Evolutionary conservation across 306 rosid genomes (phyloP).

Genomic region (Citrullus colocynthis): DNA sequence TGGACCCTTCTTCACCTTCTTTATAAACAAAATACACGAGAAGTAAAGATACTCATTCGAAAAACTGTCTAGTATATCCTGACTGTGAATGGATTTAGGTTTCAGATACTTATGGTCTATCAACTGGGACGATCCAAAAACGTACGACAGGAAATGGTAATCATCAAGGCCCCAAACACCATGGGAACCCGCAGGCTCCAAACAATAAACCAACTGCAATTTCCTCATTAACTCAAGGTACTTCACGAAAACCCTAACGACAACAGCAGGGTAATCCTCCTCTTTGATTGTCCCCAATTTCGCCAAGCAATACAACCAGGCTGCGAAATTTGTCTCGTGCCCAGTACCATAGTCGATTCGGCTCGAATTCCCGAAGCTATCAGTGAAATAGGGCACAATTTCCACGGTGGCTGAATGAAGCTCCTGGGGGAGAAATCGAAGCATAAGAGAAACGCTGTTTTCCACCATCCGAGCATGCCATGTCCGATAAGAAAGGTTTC

Average conservation of each 20-base stretch:
- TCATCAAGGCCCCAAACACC: slow-evolving; percentile 99
- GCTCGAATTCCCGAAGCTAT: slow-evolving; percentile 29
- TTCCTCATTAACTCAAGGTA: slow-evolving; percentile 13
- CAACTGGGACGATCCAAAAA: slow-evolving; percentile 90
- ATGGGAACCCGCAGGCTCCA: slow-evolving; percentile 97
- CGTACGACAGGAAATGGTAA: slow-evolving; percentile 68
- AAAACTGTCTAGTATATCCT: slow-evolving; percentile 70
- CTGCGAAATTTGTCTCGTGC: slow-evolving; percentile 6
- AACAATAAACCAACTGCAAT: slow-evolving; percentile 29
- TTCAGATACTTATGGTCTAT: slow-evolving; percentile 84
- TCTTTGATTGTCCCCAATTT: neutral
- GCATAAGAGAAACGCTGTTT: neutral
- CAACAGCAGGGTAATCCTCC: slow-evolving; percentile 10
- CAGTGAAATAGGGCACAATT: slow-evolving; percentile 5
- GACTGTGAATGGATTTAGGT: slow-evolving; percentile 83
- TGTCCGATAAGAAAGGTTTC: slow-evolving; percentile 57
- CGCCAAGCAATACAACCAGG: slow-evolving; percentile 7
- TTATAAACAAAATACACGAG: slow-evolving; percentile 52
- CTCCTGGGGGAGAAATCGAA: slow-evolving; percentile 17
- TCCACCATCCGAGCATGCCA: slow-evolving; percentile 5
- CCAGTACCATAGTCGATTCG: slow-evolving; percentile 30
- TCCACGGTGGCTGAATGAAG: neutral
- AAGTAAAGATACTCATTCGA: slow-evolving; percentile 64
- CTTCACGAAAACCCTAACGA: neutral
- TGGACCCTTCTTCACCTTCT: slow-evolving; percentile 92